phyloP scores from a whole-genome alignment of 2,329 filamentous ascomycete genomes.

The Fusarium sp. region DNA sequence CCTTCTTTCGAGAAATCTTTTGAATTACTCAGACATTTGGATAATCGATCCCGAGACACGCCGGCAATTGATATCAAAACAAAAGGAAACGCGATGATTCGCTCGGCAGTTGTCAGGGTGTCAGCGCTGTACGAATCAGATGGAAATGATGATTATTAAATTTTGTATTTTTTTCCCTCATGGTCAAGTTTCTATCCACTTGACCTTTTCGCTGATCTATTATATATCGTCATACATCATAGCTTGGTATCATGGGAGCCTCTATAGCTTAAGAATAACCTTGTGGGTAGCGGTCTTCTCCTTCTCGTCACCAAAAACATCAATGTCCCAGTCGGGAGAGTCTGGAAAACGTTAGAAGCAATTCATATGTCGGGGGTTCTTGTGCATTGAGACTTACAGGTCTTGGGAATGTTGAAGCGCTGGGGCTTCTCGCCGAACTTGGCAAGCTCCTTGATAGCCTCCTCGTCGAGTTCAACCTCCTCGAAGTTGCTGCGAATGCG shows the following conservation, averaged over 20 bases:
- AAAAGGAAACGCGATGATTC: conserved; percentile 2
- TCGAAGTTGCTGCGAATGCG: conserved; percentile 79
- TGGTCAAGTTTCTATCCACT: not conserved
- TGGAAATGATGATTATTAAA: conserved; percentile 15
- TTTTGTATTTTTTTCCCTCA: conserved; percentile 18
- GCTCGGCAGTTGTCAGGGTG: not conserved
- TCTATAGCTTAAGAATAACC: conserved; percentile 55
- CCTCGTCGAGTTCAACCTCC: conserved; percentile 70
- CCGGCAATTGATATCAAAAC: conserved; percentile 2
- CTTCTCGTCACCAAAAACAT: conserved; percentile 66
- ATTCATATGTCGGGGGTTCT: too few relatives aligned
- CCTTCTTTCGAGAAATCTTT: not conserved
- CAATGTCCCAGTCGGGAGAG: conserved; percentile 66
- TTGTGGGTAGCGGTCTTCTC: conserved; percentile 64
- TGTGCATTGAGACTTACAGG: conserved; percentile 51
- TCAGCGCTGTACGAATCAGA: not conserved
- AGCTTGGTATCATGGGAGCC: conserved; percentile 36
- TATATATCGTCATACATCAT: conserved; percentile 38
- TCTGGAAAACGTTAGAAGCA: conserved; percentile 49
- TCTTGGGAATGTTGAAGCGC: conserved; percentile 60
- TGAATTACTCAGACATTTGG: not conserved
- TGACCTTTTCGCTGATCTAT: not conserved
- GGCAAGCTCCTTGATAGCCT: conserved; percentile 71
- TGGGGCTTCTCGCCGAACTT: conserved; percentile 66
- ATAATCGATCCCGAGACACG: not conserved